A percentile compares a stretch with the other conserved stretches of the same genome.
Evolutionary conservation across 352 stramenopile genomes (phyloP).

Genomic region (Hyaloperonospora arabidopsidis): DNA sequence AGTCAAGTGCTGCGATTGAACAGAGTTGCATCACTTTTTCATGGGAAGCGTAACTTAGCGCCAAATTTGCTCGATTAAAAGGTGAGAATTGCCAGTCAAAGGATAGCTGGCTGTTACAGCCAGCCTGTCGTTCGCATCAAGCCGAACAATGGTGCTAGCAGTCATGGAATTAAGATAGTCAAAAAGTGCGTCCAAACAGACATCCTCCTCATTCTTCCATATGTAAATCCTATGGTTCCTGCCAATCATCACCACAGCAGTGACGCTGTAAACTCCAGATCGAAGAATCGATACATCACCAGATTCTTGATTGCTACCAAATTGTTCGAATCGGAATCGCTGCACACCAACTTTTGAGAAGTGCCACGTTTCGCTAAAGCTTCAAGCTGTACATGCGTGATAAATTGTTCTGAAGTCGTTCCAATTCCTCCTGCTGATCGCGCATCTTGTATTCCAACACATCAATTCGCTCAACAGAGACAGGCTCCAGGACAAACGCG

Average conservation of each 20-base stretch:
- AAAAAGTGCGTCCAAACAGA: neutral
- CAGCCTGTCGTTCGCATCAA: neutral
- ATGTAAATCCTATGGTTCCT: neutral
- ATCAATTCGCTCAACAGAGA: slow-evolving; percentile 16
- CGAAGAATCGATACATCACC: neutral
- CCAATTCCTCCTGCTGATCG: slow-evolving; percentile 8
- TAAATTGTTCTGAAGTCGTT: neutral
- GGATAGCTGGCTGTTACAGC: neutral
- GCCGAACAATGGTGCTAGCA: neutral
- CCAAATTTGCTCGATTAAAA: neutral
- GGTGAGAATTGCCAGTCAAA: neutral
- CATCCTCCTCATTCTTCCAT: neutral
- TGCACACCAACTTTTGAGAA: neutral
- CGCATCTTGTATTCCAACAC: slow-evolving; percentile 12
- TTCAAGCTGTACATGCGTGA: neutral
- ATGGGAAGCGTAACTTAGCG: neutral
- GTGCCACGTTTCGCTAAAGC: neutral
- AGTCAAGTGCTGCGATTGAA: too few species aligned
- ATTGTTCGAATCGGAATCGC: neutral
- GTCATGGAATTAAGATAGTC: neutral
- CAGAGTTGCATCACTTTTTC: too few species aligned
- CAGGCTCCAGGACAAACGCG: slow-evolving; percentile 14
- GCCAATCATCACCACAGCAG: neutral
- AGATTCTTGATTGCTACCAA: neutral
- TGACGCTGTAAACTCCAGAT: slow-evolving; percentile 1